These are phyloP conservation scores for Alternaria sp. DNA, from an alignment of 2,329 filamentous ascomycete species.

Conservation along the genomic window DNA sequence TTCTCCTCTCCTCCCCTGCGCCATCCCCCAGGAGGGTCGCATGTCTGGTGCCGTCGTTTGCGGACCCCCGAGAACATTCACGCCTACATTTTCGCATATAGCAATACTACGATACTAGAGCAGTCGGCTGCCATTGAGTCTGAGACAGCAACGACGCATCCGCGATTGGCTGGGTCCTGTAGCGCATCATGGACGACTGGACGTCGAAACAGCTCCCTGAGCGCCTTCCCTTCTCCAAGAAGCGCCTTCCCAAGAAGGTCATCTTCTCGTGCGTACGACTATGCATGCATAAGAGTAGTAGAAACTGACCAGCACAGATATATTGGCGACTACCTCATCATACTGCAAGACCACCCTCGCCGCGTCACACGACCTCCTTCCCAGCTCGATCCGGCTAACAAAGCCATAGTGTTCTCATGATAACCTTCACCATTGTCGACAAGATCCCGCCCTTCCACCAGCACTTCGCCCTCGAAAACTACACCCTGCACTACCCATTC, in stretches of 20 bases:
- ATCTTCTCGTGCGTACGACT: constrained; percentile 57
- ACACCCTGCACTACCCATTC: constrained; percentile 64
- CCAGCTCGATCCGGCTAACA: constrained; percentile 18
- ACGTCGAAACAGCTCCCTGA: constrained; percentile 47
- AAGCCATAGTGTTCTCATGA: constrained; percentile 55
- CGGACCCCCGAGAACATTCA: constrained; percentile 17
- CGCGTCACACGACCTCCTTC: constrained; percentile 45
- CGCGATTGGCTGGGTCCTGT: constrained; percentile 22
- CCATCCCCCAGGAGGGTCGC: constrained; percentile 38
- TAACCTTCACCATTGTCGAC: constrained; percentile 60
- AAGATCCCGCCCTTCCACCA: constrained; percentile 63
- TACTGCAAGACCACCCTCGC: constrained; percentile 54
- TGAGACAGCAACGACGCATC: constrained; percentile 3
- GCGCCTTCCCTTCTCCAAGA: constrained; percentile 62
- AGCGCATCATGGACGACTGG: constrained; percentile 44
- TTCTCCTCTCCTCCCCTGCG: constrained; percentile 26
- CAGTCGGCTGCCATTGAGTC: neutral
- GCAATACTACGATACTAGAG: neutral
- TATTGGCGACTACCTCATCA: constrained; percentile 64
- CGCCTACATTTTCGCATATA: neutral
- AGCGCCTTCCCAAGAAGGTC: constrained; percentile 57
- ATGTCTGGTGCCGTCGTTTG: constrained; percentile 27
- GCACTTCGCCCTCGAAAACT: constrained; percentile 63
- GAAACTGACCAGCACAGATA: constrained; percentile 53
- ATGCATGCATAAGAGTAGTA: neutral